These are phyloP conservation scores for Salix brachista DNA, from an alignment of 345 rosid species.

Conservation along the genomic window DNA sequence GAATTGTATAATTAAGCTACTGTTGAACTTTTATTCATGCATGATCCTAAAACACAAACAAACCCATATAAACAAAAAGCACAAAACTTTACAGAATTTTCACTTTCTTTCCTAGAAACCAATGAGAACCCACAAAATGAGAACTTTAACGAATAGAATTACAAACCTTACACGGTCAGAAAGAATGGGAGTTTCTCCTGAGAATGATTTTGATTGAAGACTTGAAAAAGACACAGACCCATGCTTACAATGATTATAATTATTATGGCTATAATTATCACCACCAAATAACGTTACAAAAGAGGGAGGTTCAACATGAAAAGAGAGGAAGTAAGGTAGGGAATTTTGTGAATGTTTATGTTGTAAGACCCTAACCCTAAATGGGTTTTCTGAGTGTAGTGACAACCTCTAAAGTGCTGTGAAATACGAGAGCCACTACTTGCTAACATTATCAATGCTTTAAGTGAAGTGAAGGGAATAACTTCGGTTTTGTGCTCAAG, in stretches of 20 bases:
- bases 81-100: neutral
- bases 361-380: slow-evolving; percentile 46
- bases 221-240: slow-evolving; percentile 36
- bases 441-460: slow-evolving; percentile 39
- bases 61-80: neutral
- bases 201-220: slow-evolving; percentile 36
- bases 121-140: neutral
- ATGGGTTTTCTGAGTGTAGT: slow-evolving; percentile 6
- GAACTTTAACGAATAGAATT: neutral
- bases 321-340: slow-evolving; percentile 35
- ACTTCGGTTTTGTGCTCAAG: neutral
- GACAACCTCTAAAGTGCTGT: slow-evolving; percentile 42
- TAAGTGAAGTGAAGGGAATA: neutral
- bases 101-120: neutral
- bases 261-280: neutral
- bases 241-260: slow-evolving; percentile 25
- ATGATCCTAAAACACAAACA: neutral
- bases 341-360: slow-evolving; percentile 32
- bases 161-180: slow-evolving; percentile 56
- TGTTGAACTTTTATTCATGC: neutral
- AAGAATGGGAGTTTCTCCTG: slow-evolving; percentile 43
- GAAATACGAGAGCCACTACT: slow-evolving; percentile 71
- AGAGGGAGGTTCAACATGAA: slow-evolving; percentile 35
- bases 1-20: neutral
- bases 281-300: slow-evolving; percentile 13